Percentiles rank a stretch among this genome's conserved stretches.
Evolutionary conservation across 2,329 filamentous ascomycete species (phyloP).

Genomic region (Hirsutella thompsonii): DNA sequence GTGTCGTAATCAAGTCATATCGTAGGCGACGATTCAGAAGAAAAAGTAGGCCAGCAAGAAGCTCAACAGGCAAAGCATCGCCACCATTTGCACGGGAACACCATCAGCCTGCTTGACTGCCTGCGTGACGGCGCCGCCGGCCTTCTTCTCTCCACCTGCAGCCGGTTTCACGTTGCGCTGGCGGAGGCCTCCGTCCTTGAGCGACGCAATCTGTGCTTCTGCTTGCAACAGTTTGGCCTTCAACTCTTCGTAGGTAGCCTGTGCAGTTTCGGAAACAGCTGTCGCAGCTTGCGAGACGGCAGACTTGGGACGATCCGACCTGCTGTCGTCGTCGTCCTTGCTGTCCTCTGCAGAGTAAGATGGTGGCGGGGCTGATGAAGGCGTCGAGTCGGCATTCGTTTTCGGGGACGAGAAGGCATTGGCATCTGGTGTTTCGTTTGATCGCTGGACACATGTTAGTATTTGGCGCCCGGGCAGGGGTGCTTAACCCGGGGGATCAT

Average conservation of each 20-base stretch:
- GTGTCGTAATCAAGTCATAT: too few relatives aligned
- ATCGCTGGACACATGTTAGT: conserved; percentile 8
- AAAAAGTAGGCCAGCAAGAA: conserved; percentile 94
- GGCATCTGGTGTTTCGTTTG: conserved; percentile 29
- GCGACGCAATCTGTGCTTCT: conserved; percentile 55
- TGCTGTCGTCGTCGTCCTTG: conserved; percentile 16
- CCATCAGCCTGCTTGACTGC: conserved; percentile 50
- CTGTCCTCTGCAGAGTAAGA: conserved; percentile 22
- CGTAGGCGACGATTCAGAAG: conserved; percentile 42
- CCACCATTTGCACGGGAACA: conserved; percentile 76
- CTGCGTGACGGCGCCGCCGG: conserved; percentile 36
- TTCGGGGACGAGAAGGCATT: conserved; percentile 32
- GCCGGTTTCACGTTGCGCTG: conserved; percentile 58
- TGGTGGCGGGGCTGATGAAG: conserved; percentile 18
- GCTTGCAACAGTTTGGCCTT: conserved; percentile 64
- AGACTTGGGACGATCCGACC: conserved; percentile 14
- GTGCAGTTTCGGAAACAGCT: conserved; percentile 30
- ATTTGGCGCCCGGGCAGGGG: too few relatives aligned
- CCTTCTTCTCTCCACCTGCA: conserved; percentile 36
- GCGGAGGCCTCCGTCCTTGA: conserved; percentile 63
- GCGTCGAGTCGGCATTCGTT: conserved; percentile 17
- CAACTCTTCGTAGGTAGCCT: conserved; percentile 42
- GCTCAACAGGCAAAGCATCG: conserved; percentile 71
- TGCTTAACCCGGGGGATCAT: too few relatives aligned
- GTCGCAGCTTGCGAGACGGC: conserved; percentile 27